Evolutionary conservation across 1,139 yeast genomes (phyloP).

Genomic region (Lodderomyces parapsilosis): DNA sequence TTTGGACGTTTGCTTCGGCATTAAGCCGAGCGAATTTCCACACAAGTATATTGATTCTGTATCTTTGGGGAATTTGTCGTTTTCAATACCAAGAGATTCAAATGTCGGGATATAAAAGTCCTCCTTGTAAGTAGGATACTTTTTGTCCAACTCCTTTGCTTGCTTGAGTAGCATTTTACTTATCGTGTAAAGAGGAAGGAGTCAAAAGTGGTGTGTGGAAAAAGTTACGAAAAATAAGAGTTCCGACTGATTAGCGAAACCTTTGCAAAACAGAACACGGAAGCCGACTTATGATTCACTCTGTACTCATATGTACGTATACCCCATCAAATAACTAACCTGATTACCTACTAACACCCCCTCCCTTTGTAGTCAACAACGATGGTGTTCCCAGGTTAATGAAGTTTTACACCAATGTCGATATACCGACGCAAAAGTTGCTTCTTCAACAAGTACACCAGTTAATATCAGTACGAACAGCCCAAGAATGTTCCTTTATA

Average conservation of each 20-base stretch:
- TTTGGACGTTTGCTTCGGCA: constrained; percentile 64
- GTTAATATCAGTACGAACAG: constrained; percentile 63
- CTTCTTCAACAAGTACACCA: constrained; percentile 74
- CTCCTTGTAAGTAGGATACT: constrained; percentile 36
- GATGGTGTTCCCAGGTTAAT: constrained; percentile 89
- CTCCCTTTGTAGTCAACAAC: constrained; percentile 78
- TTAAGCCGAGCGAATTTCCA: constrained; percentile 88
- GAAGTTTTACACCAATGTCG: constrained; percentile 91
- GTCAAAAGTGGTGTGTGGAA: background rate
- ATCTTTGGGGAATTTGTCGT: constrained; percentile 18
- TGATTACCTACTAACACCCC: constrained; percentile 10
- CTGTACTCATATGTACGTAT: constrained; percentile 78
- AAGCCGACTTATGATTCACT: constrained; percentile 89
- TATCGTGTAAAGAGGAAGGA: background rate
- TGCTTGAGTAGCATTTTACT: constrained; percentile 14
- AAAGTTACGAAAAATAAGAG: background rate
- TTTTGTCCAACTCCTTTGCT: constrained; percentile 30
- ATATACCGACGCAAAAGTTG: constrained; percentile 69
- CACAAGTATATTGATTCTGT: constrained; percentile 60
- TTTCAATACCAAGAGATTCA: constrained; percentile 45
- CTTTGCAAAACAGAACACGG: no score
- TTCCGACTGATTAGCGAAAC: no score
- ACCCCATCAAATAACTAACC: background rate
- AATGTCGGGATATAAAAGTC: constrained; percentile 63
- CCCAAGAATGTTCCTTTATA: constrained; percentile 76